These are phyloP conservation scores for Podaxis pistillaris DNA, from an alignment of 768 basidiomycete species.

Conservation along the genomic window DNA sequence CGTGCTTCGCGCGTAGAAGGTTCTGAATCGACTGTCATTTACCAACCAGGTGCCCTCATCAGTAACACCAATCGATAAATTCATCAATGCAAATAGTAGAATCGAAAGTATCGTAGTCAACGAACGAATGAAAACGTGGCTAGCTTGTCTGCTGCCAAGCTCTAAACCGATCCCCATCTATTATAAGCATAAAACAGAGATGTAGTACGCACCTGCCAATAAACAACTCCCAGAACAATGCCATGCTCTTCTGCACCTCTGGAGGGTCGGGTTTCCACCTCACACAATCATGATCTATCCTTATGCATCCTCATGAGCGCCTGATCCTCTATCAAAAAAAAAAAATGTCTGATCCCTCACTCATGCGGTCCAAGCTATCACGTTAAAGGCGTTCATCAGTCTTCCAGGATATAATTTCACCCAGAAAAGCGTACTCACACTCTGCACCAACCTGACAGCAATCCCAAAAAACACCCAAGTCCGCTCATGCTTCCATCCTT, in stretches of 20 bases:
- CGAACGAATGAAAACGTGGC: constrained; percentile 69
- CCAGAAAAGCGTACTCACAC: constrained; percentile 40
- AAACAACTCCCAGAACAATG: constrained; percentile 73
- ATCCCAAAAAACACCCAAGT: constrained; percentile 69
- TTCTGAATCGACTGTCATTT: constrained; percentile 58
- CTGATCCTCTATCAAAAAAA: neutral
- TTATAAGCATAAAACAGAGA: neutral
- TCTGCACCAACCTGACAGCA: constrained; percentile 65
- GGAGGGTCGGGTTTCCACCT: constrained; percentile 60
- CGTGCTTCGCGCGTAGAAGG: constrained; percentile 63
- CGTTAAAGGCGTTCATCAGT: constrained; percentile 5
- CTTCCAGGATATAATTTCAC: neutral
- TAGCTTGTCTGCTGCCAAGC: constrained; percentile 66
- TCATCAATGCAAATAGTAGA: neutral
- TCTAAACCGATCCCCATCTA: constrained; percentile 33
- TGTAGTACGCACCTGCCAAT: constrained; percentile 60
- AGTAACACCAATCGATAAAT: neutral
- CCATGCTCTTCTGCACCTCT: constrained; percentile 70
- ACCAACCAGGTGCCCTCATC: neutral
- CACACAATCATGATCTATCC: constrained; percentile 66
- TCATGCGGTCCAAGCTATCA: constrained; percentile 65
- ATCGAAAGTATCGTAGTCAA: constrained; percentile 53
- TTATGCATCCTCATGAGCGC: neutral
- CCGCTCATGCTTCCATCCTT: constrained; percentile 66
- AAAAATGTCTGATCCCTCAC: constrained; percentile 23